Conservation (phyloP, 169 alveolate genomes). For the Plasmodium yoelii region DNA sequence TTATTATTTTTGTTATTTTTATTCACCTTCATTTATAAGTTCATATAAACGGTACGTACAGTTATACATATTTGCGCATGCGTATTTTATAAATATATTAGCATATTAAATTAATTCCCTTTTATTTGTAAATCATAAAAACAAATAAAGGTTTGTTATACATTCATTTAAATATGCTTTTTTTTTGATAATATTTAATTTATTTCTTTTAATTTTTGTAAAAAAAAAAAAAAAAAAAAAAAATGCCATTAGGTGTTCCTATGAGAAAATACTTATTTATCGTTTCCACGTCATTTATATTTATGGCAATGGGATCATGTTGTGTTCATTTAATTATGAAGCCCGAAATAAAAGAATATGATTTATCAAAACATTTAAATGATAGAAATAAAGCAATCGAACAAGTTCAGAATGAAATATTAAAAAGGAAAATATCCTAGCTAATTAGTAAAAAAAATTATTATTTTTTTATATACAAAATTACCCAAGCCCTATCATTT, state of each 20-base stretch:
- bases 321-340: conserved; percentile 70
- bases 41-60: too few relatives aligned
- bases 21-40: too few relatives aligned
- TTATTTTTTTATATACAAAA: not conserved
- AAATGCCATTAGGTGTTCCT: conserved; percentile 70
- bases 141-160: too few relatives aligned
- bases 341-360: conserved; percentile 56
- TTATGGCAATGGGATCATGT: conserved; percentile 75
- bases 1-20: too few relatives aligned
- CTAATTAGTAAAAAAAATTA: not conserved
- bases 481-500: too few relatives aligned
- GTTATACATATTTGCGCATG: too few relatives aligned
- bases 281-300: conserved; percentile 68
- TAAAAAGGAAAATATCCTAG: conserved; percentile 12
- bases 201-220: not conserved
- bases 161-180: not conserved
- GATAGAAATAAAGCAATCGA: conserved; percentile 48
- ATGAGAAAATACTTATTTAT: conserved; percentile 42
- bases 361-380: conserved; percentile 43
- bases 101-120: too few relatives aligned
- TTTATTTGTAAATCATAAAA: too few relatives aligned
- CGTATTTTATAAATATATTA: too few relatives aligned
- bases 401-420: conserved; percentile 41
- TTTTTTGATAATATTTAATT: not conserved
- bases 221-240: conserved; percentile 33